Evolutionary conservation across 140 eudicot genomes (phyloP).

Genomic region (Anethum foeniculum): DNA sequence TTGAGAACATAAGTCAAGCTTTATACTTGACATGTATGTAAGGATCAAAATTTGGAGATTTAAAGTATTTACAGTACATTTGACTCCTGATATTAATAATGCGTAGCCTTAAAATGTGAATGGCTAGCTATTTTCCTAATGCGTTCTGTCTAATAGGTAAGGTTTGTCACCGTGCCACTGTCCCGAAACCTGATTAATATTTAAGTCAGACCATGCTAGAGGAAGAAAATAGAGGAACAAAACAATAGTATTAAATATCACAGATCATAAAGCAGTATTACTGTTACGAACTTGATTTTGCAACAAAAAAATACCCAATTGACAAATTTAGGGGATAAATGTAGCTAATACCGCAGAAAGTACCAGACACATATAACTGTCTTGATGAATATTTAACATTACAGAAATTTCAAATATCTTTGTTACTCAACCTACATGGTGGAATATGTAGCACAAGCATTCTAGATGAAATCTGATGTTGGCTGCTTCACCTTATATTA

Average conservation of each 20-base stretch:
- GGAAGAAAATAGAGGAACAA: neutral
- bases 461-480: slow-evolving; percentile 85
- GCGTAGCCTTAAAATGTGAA: neutral
- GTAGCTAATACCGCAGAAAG: neutral
- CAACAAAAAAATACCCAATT: neutral
- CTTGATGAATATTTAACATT: neutral
- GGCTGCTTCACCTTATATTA: slow-evolving; percentile 98
- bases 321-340: neutral
- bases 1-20: neutral
- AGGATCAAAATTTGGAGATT: neutral
- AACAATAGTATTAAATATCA: neutral
- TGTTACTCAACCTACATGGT: neutral
- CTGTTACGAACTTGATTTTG: neutral
- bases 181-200: neutral
- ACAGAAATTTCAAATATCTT: neutral
- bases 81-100: neutral
- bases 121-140: neutral
- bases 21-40: neutral
- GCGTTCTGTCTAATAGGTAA: neutral
- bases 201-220: neutral
- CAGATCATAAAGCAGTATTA: neutral
- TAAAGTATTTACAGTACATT: neutral
- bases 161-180: neutral
- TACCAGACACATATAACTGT: neutral
- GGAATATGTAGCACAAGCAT: slow-evolving; percentile 47